Base-by-base conservation (phyloP, 441 rosid genomes). In the Croton setiger region DNA sequence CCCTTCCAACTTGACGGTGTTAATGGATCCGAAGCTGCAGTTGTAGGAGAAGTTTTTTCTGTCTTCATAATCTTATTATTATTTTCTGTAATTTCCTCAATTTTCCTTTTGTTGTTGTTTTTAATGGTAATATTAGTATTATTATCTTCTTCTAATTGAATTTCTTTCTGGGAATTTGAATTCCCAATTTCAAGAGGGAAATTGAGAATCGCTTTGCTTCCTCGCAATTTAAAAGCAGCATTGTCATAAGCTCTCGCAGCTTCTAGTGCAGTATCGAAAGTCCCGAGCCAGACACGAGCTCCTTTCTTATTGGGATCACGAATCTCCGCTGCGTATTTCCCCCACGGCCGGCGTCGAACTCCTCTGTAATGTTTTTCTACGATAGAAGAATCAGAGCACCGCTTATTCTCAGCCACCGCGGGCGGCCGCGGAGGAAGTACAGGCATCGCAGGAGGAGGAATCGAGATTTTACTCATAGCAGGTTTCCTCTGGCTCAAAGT, bases 251-350 rank as follows among this genome's bases (percentile, higher is more conserved):
- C 93, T 56, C 77, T 65, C 2, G 98, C 97, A 44, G 98, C 97
- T 44, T 86, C 92, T 5, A 77, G 78, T 12, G 98, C 80, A 7
- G 91, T 90, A 62, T 88, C 93, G 1, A 93, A 93, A 15, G 98
- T 90, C 35, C 98, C 98, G 0, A 93, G 90, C 98, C 98, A 93
- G 51, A 90, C 86, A 27, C 98, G 93, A 47, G 98, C 91, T 6
- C 98, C 97, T 15, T 91, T 86, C 71, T 83, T 88, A 66, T 85
- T 87, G 58, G 98, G 97, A 49, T 93, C 98, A 17, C 98, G 93
- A 72, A 93, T 93, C 80, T 93, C 98, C 44, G 98, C 97, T 2
- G 89, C 98, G 86, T 92, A 93, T 79, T 92, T 92, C 10, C 98
- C 98, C 98, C 98, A 92, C 5, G 98, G 91, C 69, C 98, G 73